Evolutionary conservation across 768 basidiomycete genomes (phyloP), one percentile per base, ranked within the genome.

Genomic region (Pulveroboletus sp.): DNA sequence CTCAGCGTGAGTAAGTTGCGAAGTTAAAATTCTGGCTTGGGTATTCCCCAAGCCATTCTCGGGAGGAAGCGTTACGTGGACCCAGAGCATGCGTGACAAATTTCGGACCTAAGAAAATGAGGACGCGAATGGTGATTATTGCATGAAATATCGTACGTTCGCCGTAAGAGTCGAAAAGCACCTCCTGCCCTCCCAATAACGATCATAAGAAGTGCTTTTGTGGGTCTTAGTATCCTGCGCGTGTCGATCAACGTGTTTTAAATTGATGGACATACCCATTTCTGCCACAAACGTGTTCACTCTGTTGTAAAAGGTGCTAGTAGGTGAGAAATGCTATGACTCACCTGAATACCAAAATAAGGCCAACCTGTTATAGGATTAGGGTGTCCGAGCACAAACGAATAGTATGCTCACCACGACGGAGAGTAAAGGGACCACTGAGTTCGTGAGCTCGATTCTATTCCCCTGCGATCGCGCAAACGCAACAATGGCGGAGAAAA

Each of bases 141-240:
- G 19, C 10, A 45, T 37, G 6, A 38, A 14, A 43, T 27, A 9
- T 46, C 68, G 43, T 59, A 80, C 80, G 61, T 85, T 82, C 13
- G 89, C 78, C 11, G 78, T 81, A 48, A 94, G 64, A 8, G 80
- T 59, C 0, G 85, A 83, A 61, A 93, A 93, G 36, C 83, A 80
- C 67, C 89, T 95, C 56, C 93, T 76, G 41, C 93, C 93, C 72
- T 93, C 92, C 77, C 84, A 89, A 60, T 84, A 91, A 29, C 89
- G 83, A 59, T 92, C 88, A 58, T 91, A 93, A 8, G 88, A 90
- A 20, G 88, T 91, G 44, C 85, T 89, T 49, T 45, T 54, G 23
- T 16, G 38, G 16, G 13, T 53, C n/a, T n/a, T 29, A 52, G 24
- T 9, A 17, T 14, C 37, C 35, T 19, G 35, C 34, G 32, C 5